Percentiles rank a stretch among this genome's conserved stretches.
phyloP scores from a whole-genome alignment of 2,329 filamentous ascomycete genomes.

The Macrophomina tecta region DNA sequence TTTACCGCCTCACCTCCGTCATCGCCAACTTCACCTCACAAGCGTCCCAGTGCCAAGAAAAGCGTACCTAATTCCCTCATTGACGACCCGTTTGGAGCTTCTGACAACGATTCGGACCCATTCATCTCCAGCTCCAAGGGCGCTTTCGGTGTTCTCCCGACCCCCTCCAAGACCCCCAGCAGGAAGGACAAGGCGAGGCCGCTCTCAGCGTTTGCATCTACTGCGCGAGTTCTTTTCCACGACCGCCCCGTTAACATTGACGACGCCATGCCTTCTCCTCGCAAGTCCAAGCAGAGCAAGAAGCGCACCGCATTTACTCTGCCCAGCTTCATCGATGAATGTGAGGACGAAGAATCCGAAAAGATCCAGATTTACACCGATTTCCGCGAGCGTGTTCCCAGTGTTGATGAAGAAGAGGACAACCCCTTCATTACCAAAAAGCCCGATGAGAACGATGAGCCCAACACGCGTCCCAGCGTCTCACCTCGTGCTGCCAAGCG shows the following conservation, averaged over 20 bases:
- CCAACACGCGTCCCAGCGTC: slow-evolving; percentile 35
- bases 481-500: slow-evolving; percentile 52
- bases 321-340: slow-evolving; percentile 52
- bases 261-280: slow-evolving; percentile 64
- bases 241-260: slow-evolving; percentile 67
- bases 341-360: slow-evolving; percentile 57
- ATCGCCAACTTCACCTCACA: slow-evolving; percentile 46
- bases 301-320: slow-evolving; percentile 54
- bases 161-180: slow-evolving; percentile 77
- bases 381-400: slow-evolving; percentile 75
- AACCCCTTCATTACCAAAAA: slow-evolving; percentile 73
- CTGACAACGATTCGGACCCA: slow-evolving; percentile 26
- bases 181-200: slow-evolving; percentile 52
- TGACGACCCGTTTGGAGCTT: slow-evolving; percentile 9
- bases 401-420: slow-evolving; percentile 66
- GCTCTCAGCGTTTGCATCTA: slow-evolving; percentile 50
- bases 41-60: slow-evolving; percentile 25
- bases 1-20: slow-evolving; percentile 34
- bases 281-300: slow-evolving; percentile 62
- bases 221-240: slow-evolving; percentile 63
- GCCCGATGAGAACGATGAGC: slow-evolving; percentile 49
- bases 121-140: slow-evolving; percentile 19
- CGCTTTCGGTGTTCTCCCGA: slow-evolving; percentile 68
- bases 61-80: background rate
- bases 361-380: slow-evolving; percentile 77